Evolutionary conservation across 1,284 basidiomycete genomes (phyloP), one percentile per base, ranked within the genome.

Genomic region (Ceratobasidium sp.): DNA sequence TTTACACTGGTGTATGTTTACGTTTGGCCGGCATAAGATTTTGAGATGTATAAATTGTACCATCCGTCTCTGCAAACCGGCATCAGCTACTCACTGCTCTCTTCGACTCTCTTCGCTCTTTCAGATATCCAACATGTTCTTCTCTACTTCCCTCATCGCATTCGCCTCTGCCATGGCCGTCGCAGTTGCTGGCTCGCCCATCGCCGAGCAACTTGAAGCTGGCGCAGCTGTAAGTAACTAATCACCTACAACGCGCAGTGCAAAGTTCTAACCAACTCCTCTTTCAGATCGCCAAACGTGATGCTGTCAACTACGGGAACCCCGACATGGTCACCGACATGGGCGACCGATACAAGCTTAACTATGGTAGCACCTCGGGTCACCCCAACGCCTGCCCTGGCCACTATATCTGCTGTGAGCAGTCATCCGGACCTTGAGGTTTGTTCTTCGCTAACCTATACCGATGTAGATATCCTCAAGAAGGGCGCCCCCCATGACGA

Each of bases 361-460:
- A 67, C 65, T 67, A 41, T 56, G 65, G 65, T 33, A 67, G 65
- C 65, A 67, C 50, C 17, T 19, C 41, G 19, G 65, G 65, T 11
- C 65, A 67, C 29, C 65, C 65, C 15, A 67, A 67, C 31, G 65
- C 65, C n/a, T 67, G 65, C 45, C 65, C 65, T 27, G 65, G 65
- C 2, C 65, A 67, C 65, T 67, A 41, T 33, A 67, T 67, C 51
- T 67, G 65, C 33, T 67, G 63, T 65, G 29, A 60, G 57, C 31
- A 8, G 56, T 14, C 27, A 33, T 41, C 6, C 36, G 36, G 11
- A n/a, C n/a, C n/a, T n/a, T n/a, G n/a, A n/a, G n/a, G 36, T 41
- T 41, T 41, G 36, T 41, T 11, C 11, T 41, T 41, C 11, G 11
- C 36, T 41, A 5, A 41, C 36, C n/a, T 5, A 41, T 41, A 5